Conservation (phyloP, 306 rosid species). For the Chamaecrista fasciculata region DNA sequence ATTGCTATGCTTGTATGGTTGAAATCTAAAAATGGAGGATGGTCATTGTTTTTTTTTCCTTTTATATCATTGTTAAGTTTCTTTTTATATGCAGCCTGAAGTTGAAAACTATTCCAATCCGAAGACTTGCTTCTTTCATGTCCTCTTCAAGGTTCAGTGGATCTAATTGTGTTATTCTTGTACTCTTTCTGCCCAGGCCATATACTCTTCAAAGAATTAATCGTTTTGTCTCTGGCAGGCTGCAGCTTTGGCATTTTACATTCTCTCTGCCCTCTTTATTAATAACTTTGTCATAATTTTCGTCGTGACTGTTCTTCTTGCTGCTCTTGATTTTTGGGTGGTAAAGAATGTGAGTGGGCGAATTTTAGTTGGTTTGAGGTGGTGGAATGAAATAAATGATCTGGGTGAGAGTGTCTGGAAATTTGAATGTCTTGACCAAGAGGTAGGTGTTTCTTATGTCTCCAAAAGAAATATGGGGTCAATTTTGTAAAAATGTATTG, state of each 20-base stretch:
- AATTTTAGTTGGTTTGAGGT: conserved; percentile 90
- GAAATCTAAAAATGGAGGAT: background rate
- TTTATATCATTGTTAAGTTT: conserved; percentile 16
- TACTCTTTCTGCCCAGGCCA: background rate
- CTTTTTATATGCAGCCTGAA: conserved; percentile 53
- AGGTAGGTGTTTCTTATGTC: too few relatives aligned
- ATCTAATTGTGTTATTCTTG: background rate
- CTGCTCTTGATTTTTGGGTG: conserved; percentile 94
- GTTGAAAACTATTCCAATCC: conserved; percentile 92
- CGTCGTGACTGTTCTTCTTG: conserved; percentile 89
- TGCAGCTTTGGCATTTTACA: conserved; percentile 85
- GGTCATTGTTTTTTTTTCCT: conserved; percentile 2
- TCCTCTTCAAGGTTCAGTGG: conserved; percentile 75
- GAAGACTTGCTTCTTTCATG: conserved; percentile 89
- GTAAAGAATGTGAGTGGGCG: conserved; percentile 96
- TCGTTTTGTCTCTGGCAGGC: conserved; percentile 52
- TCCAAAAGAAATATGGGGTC: too few relatives aligned
- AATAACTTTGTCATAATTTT: conserved; percentile 89
- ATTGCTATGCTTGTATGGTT: background rate
- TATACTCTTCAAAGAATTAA: conserved; percentile 12
- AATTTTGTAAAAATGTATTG: conserved; percentile 10
- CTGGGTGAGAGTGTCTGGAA: conserved; percentile 96
- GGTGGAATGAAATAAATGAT: conserved; percentile 99
- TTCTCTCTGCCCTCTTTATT: conserved; percentile 75
- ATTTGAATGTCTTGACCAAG: too few relatives aligned